Percentiles rank a stretch among this genome's conserved stretches.
Evolutionary conservation across 208 protist species (phyloP).

Genomic region (Trypanosoma brucei): DNA sequence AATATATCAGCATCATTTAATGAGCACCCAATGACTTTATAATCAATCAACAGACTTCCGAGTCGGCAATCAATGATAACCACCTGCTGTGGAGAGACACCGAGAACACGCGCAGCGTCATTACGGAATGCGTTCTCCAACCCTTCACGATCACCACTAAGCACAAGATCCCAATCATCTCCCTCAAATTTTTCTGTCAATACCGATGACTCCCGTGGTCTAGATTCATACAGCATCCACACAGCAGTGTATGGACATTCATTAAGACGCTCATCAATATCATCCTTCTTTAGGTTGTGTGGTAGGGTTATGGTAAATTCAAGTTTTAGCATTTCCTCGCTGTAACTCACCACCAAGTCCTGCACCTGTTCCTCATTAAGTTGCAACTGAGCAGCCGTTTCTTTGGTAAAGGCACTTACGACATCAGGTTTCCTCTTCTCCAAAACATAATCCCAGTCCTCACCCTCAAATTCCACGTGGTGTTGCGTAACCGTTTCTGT

Average conservation of each 20-base stretch:
- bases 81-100: constrained; percentile 1
- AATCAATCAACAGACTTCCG: background rate
- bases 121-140: constrained; percentile 3
- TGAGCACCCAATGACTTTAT: background rate
- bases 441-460: background rate
- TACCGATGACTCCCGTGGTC: constrained; percentile 7
- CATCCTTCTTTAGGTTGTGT: background rate
- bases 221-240: constrained; percentile 48
- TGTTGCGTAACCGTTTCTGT: constrained; percentile 9
- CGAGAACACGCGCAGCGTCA: background rate
- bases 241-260: constrained; percentile 30
- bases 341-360: background rate
- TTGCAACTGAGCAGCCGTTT: background rate
- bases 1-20: background rate
- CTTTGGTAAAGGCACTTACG: background rate
- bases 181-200: constrained; percentile 2
- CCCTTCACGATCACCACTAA: background rate
- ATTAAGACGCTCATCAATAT: constrained; percentile 22
- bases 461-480: constrained; percentile 2
- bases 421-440: background rate
- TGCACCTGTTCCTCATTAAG: background rate
- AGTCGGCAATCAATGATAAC: background rate
- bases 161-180: constrained; percentile 3
- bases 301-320: background rate
- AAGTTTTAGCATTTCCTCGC: background rate